phyloP scores from a whole-genome alignment of 768 basidiomycete genomes.

The Baorangia bicolor region DNA sequence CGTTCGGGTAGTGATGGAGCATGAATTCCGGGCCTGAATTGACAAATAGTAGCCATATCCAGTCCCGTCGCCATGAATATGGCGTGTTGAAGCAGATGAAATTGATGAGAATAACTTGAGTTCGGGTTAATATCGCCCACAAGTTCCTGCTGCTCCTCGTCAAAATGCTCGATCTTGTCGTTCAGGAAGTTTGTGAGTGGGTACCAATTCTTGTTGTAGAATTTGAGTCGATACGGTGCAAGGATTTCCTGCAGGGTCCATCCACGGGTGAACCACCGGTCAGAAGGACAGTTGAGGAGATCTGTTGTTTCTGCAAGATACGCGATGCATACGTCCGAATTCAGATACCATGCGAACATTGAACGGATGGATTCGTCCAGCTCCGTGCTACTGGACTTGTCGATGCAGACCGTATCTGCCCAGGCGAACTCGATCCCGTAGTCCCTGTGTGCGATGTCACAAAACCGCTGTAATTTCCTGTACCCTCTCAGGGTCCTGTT shows the following conservation, averaged over 20 bases:
- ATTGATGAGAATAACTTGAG: background rate
- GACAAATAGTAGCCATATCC: background rate
- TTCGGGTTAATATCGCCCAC: too few species aligned
- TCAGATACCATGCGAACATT: slow-evolving; percentile 20
- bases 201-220: background rate
- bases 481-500: background rate
- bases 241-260: background rate
- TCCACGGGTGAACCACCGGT: too few species aligned
- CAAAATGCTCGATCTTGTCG: background rate
- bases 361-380: slow-evolving; percentile 19
- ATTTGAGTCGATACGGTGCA: background rate
- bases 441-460: background rate
- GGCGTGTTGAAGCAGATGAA: background rate
- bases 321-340: slow-evolving; percentile 11
- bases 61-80: background rate
- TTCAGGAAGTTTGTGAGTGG: background rate
- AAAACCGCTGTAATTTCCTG: background rate
- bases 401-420: slow-evolving; percentile 15
- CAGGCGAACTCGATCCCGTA: slow-evolving; percentile 7
- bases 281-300: background rate
- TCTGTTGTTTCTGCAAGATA: slow-evolving; percentile 1
- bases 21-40: background rate
- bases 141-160: background rate
- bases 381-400: slow-evolving; percentile 21
- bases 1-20: background rate